phyloP scores from a whole-genome alignment of 177 flowering plant genomes.

The Vitis hybrid region DNA sequence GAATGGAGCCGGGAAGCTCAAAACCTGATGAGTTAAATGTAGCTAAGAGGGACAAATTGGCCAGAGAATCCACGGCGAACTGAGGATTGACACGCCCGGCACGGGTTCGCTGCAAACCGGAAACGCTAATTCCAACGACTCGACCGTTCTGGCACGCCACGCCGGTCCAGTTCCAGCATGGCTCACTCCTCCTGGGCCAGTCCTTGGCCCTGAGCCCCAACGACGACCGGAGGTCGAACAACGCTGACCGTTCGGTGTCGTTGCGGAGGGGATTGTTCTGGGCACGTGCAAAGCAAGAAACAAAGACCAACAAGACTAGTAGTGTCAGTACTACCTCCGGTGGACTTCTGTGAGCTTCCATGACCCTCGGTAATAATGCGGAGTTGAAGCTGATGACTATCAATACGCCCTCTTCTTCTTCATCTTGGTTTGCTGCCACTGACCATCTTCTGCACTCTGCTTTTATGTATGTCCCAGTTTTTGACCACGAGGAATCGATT shows the following conservation, averaged over 20 bases:
- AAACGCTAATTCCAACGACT: slow-evolving; percentile 49
- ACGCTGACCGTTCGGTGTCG: slow-evolving; percentile 30
- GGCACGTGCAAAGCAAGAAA: slow-evolving; percentile 18
- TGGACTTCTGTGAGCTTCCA: slow-evolving; percentile 9
- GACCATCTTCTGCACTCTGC: background rate
- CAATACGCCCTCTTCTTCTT: background rate
- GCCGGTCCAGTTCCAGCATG: slow-evolving; percentile 63
- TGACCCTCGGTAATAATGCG: background rate
- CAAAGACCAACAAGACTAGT: too few relatives aligned
- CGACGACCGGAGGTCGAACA: slow-evolving; percentile 46
- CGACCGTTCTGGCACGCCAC: slow-evolving; percentile 50
- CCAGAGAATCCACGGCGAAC: slow-evolving; percentile 57
- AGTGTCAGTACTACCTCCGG: background rate
- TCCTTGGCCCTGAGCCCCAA: slow-evolving; percentile 32
- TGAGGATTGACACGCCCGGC: slow-evolving; percentile 39
- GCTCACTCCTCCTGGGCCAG: slow-evolving; percentile 49
- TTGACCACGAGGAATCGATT: background rate
- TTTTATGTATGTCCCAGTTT: background rate
- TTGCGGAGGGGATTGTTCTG: slow-evolving; percentile 23
- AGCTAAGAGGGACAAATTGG: slow-evolving; percentile 44
- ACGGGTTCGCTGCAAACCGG: slow-evolving; percentile 54
- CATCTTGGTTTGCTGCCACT: background rate
- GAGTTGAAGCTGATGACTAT: background rate
- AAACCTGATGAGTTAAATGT: slow-evolving; percentile 67
- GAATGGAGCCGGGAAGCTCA: slow-evolving; percentile 61